Base-by-base conservation (phyloP, 352 stramenopile genomes). In the Globisporangium spiculum region DNA sequence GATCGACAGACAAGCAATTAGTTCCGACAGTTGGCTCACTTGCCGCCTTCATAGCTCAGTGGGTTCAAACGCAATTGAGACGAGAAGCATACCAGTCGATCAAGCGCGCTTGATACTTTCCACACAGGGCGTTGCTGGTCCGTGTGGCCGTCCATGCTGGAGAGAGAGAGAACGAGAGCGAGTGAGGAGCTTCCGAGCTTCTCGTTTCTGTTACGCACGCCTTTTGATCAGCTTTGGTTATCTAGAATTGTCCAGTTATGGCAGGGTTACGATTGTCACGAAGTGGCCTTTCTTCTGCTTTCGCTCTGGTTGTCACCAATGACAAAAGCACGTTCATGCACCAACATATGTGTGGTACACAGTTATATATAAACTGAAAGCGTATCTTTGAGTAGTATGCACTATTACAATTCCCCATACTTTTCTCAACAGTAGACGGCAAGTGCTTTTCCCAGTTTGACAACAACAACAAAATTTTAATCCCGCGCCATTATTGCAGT, bases 81-180 rank as follows among this genome's bases (percentile, higher is more conserved):
- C n/a, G 9, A 10, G 50, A 9, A 56, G 58, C 70, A 54, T 56
- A 86, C 79, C 68, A 86, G 44, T 68, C 36, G 77, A 68, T 83
- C 80, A 24, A 84, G 69, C 62, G 60, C 69, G 34, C 76, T 83
- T 1, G 83, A 89, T 7, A 91, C 83, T 72, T 83, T 84, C 68
- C 81, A 91, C 50, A 85, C 70, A 32, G 75, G 83, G 36, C 78
- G 18, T n/a, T 46, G 18, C 9, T 60, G 20, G 10, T 48, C 30
- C 22, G n/a, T 14, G 52, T 60, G n/a, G 9, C 5, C 32, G 56
- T 62, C 56, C 55, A 61, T 61, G 22, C 0, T 61, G 10, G 24
- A 52, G 44, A n/a, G 44, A 2, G 16, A 50, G 4, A 50, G 16
- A 18, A 18, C 10, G 36, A 41, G 12, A 2, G 34, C 2, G 34